These are phyloP conservation scores for Sequoia sempervirens DNA, from an alignment of 75 land plant genomes.

Conservation along the genomic window DNA sequence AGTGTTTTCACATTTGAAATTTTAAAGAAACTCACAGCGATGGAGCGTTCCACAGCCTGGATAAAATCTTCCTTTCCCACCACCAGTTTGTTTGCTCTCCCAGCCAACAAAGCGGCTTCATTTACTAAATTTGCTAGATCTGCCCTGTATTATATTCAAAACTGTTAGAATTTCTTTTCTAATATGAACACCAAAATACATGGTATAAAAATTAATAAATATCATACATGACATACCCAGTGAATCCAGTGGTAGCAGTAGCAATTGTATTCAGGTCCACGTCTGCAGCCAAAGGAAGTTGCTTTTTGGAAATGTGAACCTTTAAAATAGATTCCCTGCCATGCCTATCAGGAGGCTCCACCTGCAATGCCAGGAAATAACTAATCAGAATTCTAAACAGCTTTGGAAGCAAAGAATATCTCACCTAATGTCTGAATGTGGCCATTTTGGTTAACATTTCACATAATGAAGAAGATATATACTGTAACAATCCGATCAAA, in stretches of 20 bases:
- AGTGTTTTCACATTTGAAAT: not conserved
- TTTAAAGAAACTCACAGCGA: slow-evolving; percentile 57
- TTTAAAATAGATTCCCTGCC: slow-evolving; percentile 91
- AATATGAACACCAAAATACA: slow-evolving; percentile 12
- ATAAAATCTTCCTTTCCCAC: slow-evolving; percentile 85
- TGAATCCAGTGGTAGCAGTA: slow-evolving; percentile 92
- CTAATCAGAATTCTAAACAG: not conserved
- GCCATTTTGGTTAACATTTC: not conserved
- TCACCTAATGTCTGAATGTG: not conserved
- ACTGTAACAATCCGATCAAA: slow-evolving; percentile 98
- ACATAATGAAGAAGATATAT: slow-evolving; percentile 7
- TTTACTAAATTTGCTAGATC: slow-evolving; percentile 98
- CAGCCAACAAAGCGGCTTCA: slow-evolving; percentile 97
- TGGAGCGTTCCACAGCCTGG: slow-evolving; percentile 88
- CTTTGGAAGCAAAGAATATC: not conserved
- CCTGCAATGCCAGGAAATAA: slow-evolving; percentile 35
- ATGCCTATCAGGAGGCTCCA: slow-evolving; percentile 88
- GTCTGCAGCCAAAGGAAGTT: slow-evolving; percentile 79
- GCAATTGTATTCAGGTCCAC: slow-evolving; percentile 77
- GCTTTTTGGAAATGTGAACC: slow-evolving; percentile 84
- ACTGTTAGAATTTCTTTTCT: not conserved
- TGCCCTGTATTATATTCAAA: slow-evolving; percentile 61
- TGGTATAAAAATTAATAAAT: not conserved
- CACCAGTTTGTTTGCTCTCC: slow-evolving; percentile 70
- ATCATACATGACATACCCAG: slow-evolving; percentile 59